phyloP scores from a whole-genome alignment of 2,329 filamentous ascomycete genomes.

The Fusarium multiceps region DNA sequence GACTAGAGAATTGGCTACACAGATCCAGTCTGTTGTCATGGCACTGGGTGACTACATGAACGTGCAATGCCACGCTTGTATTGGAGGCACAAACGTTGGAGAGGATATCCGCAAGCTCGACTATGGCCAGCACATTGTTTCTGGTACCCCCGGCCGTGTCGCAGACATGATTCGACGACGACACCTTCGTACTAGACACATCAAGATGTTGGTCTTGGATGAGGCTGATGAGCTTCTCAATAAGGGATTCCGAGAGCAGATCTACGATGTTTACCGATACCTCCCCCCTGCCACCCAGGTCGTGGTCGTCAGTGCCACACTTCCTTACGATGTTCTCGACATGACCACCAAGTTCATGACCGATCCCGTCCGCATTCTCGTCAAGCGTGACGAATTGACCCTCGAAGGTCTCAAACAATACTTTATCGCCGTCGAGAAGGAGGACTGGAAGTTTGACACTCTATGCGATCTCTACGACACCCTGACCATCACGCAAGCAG shows the following conservation, averaged over 20 bases:
- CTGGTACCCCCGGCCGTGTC: constrained; percentile 95
- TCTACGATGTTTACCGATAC: constrained; percentile 98
- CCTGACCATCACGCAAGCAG: constrained; percentile 96
- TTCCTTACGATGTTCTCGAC: constrained; percentile 97
- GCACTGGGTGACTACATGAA: constrained; percentile 99
- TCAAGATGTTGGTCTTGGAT: constrained; percentile 73
- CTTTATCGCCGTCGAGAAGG: constrained; percentile 99
- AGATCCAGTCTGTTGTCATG: constrained; percentile 99
- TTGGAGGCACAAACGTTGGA: constrained; percentile 96
- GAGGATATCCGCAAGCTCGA: constrained; percentile 98
- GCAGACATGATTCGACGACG: constrained; percentile 72
- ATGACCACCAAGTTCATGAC: constrained; percentile 99
- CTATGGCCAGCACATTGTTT: constrained; percentile 97
- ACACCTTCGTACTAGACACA: constrained; percentile 67
- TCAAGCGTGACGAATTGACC: constrained; percentile 98
- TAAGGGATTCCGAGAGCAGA: constrained; percentile 96
- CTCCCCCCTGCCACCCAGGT: constrained; percentile 96
- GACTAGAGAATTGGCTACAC: constrained; percentile 94
- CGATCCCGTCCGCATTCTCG: constrained; percentile 93
- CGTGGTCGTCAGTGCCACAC: constrained; percentile 95
- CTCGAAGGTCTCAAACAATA: constrained; percentile 98
- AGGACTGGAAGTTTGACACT: constrained; percentile 99
- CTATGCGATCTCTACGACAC: constrained; percentile 99
- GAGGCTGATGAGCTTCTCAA: constrained; percentile 78
- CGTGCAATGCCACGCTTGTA: constrained; percentile 98